Evolutionary conservation across 2,329 filamentous ascomycete species (phyloP), one percentile per base, ranked within the genome.

Genomic region (Sporothrix phasma): DNA sequence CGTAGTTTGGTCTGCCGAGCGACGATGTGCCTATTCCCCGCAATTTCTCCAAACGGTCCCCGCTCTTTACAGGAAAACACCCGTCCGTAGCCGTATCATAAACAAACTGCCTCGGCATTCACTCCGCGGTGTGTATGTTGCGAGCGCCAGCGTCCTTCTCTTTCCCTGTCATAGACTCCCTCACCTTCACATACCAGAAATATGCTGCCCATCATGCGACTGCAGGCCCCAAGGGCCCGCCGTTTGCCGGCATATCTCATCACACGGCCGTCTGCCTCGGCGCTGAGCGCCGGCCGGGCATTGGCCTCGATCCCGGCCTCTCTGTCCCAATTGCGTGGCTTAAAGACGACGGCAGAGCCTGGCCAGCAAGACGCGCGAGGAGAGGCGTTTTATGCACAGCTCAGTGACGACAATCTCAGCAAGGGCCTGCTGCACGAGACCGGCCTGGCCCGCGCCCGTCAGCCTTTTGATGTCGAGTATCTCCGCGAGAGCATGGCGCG

Each of bases 401-500:
- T 61, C 10, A 24, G 8, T 46, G 34, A 43, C 15, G 19, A 53
- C 19, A 19, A 61, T 4, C 58, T 61, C n/a, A 24, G 22, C 58
- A 61, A 43, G n/a, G 43, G 58, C 41, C 43, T 61, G 6, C 4
- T 7, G 6, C 26, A 31, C 5, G 45, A 47, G 29, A 61, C 45
- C 29, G n/a, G n/a, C 17, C 15, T 45, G 24, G 22, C 56, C 22
- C 39, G 24, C 24, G 56, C 56, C 24, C 10, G 22, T 45, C 5
- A 61, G 19, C 58, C 51, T 5, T 13, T 66, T 37, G 56, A 68
- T 51, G 49, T 66, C 10, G 65, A 63, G n/a, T 63, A 63, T 24
- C 26, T 69, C 3, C 59, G 64, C 19, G 59, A 49, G 7, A 58
- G 53, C 34, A 62, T 70, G 65, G 19, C 41, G 5, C 64, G 63